Conservation (phyloP, 1,284 basidiomycete genomes). For the Tylopilus sp. region DNA sequence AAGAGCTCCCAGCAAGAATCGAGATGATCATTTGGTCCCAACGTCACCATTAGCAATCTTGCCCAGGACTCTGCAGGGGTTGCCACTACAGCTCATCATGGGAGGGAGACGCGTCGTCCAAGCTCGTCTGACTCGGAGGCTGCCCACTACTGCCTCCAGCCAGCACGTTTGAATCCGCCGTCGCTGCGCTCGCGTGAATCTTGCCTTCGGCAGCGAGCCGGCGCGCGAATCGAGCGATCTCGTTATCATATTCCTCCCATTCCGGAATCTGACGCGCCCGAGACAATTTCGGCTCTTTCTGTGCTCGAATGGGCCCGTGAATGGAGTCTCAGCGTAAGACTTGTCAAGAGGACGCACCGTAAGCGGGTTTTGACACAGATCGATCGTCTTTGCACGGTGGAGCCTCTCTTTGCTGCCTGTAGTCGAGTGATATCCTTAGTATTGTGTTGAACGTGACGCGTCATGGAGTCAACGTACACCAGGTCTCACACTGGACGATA, state of each 20-base stretch:
- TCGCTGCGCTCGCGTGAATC: conserved; percentile 61
- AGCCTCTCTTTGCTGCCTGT: conserved; percentile 77
- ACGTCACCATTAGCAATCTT: too few relatives aligned
- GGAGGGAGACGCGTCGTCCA: background rate
- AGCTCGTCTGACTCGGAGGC: background rate
- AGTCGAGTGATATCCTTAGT: conserved; percentile 8
- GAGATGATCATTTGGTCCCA: too few relatives aligned
- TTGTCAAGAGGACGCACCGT: conserved; percentile 56
- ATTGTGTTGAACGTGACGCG: background rate
- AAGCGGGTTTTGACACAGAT: conserved; percentile 89
- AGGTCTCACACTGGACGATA: conserved; percentile 69
- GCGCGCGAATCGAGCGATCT: conserved; percentile 72
- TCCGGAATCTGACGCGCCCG: conserved; percentile 95
- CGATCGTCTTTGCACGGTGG: conserved; percentile 82
- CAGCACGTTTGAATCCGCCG: conserved; percentile 71
- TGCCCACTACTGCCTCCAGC: conserved; percentile 42
- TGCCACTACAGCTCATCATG: conserved; percentile 27
- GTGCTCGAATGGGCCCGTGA: conserved; percentile 9
- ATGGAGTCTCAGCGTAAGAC: too few relatives aligned
- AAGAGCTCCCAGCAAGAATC: too few relatives aligned
- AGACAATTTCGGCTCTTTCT: conserved; percentile 95
- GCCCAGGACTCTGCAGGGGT: background rate
- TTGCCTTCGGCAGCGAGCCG: conserved; percentile 62
- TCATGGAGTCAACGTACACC: conserved; percentile 56
- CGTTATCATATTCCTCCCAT: conserved; percentile 89